Conservation (phyloP, 2,329 filamentous ascomycete species). For the Alternaria panax region DNA sequence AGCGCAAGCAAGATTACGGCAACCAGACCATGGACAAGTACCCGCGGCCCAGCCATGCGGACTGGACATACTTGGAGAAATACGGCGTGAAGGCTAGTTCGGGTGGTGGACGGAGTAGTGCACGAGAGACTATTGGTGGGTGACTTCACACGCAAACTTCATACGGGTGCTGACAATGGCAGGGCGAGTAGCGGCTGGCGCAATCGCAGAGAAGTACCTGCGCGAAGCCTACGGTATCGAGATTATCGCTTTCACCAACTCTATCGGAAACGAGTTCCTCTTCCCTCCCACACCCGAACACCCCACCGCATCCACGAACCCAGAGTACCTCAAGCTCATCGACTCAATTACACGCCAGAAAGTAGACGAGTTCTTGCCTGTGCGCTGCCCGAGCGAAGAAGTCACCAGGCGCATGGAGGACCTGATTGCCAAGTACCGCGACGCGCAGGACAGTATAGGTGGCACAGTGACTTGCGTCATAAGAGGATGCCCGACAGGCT, state of each 20-base stretch:
- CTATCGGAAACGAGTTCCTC: constrained; percentile 80
- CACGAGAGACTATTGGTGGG: constrained; percentile 89
- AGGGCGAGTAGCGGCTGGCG: constrained; percentile 86
- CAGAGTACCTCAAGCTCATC: constrained; percentile 77
- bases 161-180: constrained; percentile 21
- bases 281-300: constrained; percentile 72
- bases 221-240: constrained; percentile 81
- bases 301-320: constrained; percentile 75
- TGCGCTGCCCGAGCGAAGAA: constrained; percentile 79
- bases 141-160: not conserved
- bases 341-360: constrained; percentile 74
- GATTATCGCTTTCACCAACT: constrained; percentile 89
- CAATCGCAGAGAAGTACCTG: constrained; percentile 93
- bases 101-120: constrained; percentile 87
- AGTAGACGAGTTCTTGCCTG: constrained; percentile 85
- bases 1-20: constrained; percentile 90
- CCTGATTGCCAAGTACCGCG: constrained; percentile 77
- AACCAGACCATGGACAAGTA: constrained; percentile 88
- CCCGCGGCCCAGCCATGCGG: constrained; percentile 90
- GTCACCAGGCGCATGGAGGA: constrained; percentile 76
- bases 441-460: constrained; percentile 86
- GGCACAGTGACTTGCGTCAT: constrained; percentile 96
- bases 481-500: constrained; percentile 79
- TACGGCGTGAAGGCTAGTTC: constrained; percentile 93
- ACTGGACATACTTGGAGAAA: constrained; percentile 97